Conservation (phyloP, 2,329 filamentous ascomycete species). For the Penicillium verrucosum region DNA sequence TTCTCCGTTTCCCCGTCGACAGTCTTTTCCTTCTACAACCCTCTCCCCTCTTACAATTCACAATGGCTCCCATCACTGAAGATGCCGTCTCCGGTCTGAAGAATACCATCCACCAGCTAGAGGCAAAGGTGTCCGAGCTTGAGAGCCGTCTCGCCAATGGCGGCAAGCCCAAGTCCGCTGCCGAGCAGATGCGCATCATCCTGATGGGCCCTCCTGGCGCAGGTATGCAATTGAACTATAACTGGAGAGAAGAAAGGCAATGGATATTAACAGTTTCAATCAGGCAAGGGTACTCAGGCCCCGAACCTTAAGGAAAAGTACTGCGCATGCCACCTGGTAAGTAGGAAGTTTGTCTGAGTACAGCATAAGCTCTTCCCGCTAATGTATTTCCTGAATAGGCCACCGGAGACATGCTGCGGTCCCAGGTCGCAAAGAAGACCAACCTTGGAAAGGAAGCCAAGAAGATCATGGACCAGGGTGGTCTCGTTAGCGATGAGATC, state of each 20-base stretch:
- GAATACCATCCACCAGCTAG: constrained; percentile 76
- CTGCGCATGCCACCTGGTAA: constrained; percentile 92
- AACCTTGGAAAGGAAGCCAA: constrained; percentile 91
- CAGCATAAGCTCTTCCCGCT: constrained; percentile 8
- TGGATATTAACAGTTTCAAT: constrained; percentile 20
- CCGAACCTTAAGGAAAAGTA: constrained; percentile 98
- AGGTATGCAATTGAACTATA: constrained; percentile 55
- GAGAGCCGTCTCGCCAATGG: constrained; percentile 64
- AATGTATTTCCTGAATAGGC: constrained; percentile 56
- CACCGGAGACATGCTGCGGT: constrained; percentile 98
- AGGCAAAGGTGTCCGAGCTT: constrained; percentile 79
- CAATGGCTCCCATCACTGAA: constrained; percentile 87
- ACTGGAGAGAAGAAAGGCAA: background rate
- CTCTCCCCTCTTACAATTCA: constrained; percentile 28
- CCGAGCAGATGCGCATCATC: constrained; percentile 84
- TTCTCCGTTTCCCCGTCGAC: constrained; percentile 18
- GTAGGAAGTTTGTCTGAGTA: constrained; percentile 30
- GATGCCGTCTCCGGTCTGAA: constrained; percentile 77
- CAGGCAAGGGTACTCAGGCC: constrained; percentile 98
- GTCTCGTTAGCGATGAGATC: constrained; percentile 96
- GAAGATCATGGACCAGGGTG: constrained; percentile 99
- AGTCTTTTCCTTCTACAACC: constrained; percentile 19
- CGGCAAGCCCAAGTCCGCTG: constrained; percentile 49
- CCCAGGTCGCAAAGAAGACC: constrained; percentile 97
- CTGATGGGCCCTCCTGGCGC: constrained; percentile 96